A percentile compares a stretch with the other conserved stretches of the same genome.
Conservation (phyloP, 2,329 filamentous ascomycete species). For the Zopfia rhizophila region DNA sequence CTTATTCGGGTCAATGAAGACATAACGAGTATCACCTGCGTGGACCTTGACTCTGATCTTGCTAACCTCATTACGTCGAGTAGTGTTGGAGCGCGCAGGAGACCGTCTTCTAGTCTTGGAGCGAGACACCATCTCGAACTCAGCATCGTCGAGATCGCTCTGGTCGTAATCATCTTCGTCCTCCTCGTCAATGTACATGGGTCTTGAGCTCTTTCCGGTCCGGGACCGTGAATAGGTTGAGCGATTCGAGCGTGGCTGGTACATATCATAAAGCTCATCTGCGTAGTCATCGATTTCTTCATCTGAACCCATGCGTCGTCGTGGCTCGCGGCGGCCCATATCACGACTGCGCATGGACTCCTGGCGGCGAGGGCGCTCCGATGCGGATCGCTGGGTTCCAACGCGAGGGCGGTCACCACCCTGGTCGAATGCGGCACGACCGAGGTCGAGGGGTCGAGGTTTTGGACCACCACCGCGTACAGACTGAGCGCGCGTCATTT, state of each 20-base stretch:
- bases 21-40: constrained; percentile 85
- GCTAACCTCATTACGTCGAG: constrained; percentile 69
- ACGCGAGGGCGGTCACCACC: constrained; percentile 41
- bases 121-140: constrained; percentile 80
- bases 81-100: constrained; percentile 54
- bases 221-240: constrained; percentile 40
- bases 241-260: constrained; percentile 54
- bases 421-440: constrained; percentile 60
- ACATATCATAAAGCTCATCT: constrained; percentile 72
- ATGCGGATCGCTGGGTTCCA: constrained; percentile 54
- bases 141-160: constrained; percentile 77
- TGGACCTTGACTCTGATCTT: constrained; percentile 93
- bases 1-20: constrained; percentile 80
- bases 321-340: constrained; percentile 13
- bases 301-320: constrained; percentile 50
- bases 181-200: constrained; percentile 81
- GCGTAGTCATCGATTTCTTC: constrained; percentile 71
- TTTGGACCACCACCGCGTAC: constrained; percentile 60
- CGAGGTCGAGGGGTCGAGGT: constrained; percentile 60
- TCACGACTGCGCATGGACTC: constrained; percentile 44
- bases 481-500: constrained; percentile 60
- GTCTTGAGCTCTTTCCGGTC: constrained; percentile 56
- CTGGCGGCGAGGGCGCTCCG: constrained; percentile 55
- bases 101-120: constrained; percentile 49
- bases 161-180: constrained; percentile 77